Evolutionary conservation across 2,329 filamentous ascomycete genomes (phyloP).

Genomic region (Fusarium coicis): DNA sequence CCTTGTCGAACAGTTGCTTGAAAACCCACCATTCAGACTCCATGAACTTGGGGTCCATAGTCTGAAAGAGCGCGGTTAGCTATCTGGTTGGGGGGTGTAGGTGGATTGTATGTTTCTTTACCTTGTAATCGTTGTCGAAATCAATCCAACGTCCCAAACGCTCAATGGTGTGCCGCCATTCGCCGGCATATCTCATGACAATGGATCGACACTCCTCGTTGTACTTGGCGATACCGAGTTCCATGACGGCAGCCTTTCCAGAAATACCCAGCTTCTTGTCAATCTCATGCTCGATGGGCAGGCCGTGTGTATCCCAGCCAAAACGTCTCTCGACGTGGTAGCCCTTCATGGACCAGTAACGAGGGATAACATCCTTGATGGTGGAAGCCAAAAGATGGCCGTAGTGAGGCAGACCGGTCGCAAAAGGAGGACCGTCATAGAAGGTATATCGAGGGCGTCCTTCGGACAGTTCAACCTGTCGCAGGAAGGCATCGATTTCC

Average conservation of each 20-base stretch:
- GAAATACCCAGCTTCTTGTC: constrained; percentile 95
- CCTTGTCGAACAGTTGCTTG: constrained; percentile 91
- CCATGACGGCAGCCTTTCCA: constrained; percentile 85
- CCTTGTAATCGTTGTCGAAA: constrained; percentile 97
- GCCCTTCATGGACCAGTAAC: constrained; percentile 98
- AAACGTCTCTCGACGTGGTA: constrained; percentile 92
- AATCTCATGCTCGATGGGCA: constrained; percentile 97
- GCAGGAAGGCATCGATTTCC: constrained; percentile 90
- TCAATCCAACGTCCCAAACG: constrained; percentile 95
- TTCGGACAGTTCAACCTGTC: constrained; percentile 84
- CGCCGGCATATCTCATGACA: constrained; percentile 88
- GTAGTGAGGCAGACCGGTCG: constrained; percentile 75
- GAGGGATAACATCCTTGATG: constrained; percentile 96
- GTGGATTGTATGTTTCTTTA: constrained; percentile 39
- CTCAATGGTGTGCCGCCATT: constrained; percentile 91
- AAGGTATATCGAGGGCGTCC: constrained; percentile 90
- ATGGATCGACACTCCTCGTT: constrained; percentile 92
- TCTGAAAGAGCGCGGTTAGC: constrained; percentile 60
- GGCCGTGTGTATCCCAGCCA: constrained; percentile 93
- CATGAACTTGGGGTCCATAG: constrained; percentile 96
- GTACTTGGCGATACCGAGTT: constrained; percentile 88
- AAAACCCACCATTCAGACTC: constrained; percentile 98
- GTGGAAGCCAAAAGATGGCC: constrained; percentile 87
- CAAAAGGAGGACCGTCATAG: constrained; percentile 88
- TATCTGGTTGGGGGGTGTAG: neutral